These are phyloP conservation scores for Neurospora sp. DNA, from an alignment of 495 filamentous ascomycete genomes.

Conservation along the genomic window DNA sequence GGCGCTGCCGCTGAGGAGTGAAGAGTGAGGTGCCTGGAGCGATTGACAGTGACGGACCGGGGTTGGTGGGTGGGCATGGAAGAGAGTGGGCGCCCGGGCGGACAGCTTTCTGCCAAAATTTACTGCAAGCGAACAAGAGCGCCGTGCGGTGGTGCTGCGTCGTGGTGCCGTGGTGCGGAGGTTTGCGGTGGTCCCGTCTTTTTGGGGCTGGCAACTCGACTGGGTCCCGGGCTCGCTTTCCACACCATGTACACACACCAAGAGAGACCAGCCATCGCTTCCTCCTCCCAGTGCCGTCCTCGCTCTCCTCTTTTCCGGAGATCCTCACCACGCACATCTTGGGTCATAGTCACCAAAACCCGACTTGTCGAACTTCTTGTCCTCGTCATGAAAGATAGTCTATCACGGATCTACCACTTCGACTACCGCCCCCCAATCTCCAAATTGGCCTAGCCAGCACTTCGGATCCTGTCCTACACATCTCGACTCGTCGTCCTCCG, in stretches of 20 bases:
- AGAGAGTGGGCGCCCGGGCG: not conserved
- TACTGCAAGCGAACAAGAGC: not conserved
- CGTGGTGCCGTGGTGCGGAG: not conserved
- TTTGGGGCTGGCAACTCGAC: not conserved
- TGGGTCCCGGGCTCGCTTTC: not conserved
- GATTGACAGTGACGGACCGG: not conserved
- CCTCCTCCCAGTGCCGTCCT: slow-evolving; percentile 1
- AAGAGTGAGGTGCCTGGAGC: not conserved
- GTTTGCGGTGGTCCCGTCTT: not conserved
- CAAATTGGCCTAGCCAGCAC: slow-evolving; percentile 10
- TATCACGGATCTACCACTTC: slow-evolving; percentile 2
- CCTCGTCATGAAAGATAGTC: slow-evolving; percentile 17
- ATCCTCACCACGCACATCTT: slow-evolving; percentile 10
- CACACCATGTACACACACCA: not conserved
- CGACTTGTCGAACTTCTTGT: not conserved
- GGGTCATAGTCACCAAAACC: not conserved
- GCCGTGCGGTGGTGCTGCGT: not conserved
- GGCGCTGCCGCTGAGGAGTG: not conserved
- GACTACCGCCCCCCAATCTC: slow-evolving; percentile 11
- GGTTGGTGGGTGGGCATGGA: not conserved
- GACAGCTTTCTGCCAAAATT: slow-evolving; percentile 1
- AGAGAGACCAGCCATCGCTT: slow-evolving; percentile 1
- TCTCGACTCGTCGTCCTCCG: not conserved
- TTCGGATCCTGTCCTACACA: not conserved
- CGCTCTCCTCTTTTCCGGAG: slow-evolving; percentile 8